Conservation (phyloP, 2,329 filamentous ascomycete genomes). For the Alternaria hordeiaustralica region DNA sequence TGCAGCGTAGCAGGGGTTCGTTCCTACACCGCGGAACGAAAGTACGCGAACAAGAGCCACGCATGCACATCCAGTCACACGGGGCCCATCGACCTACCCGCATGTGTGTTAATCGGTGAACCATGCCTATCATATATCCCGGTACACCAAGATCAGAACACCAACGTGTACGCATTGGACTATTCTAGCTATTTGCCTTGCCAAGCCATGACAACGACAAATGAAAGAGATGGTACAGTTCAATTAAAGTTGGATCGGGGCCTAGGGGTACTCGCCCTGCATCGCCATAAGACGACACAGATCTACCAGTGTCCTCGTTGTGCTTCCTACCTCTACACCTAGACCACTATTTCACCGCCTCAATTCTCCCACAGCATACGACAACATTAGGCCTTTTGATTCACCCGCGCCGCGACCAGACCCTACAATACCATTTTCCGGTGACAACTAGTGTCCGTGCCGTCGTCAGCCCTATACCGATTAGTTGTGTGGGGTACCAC, state of each 20-base stretch:
- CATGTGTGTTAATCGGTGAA: conserved; percentile 7
- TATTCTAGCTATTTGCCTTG: conserved; percentile 19
- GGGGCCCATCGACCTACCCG: conserved; percentile 1
- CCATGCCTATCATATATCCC: conserved; percentile 4
- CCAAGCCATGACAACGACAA: conserved; percentile 6
- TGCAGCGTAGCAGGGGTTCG: conserved; percentile 10
- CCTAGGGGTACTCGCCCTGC: conserved; percentile 10
- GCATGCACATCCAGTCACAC: conserved; percentile 15
- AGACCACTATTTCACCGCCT: conserved; percentile 18
- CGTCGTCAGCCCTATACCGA: conserved; percentile 31
- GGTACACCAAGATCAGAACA: conserved; percentile 4
- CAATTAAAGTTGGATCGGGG: conserved; percentile 8
- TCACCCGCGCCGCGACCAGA: conserved; percentile 14
- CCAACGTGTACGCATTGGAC: conserved; percentile 3
- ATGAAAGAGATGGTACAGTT: conserved; percentile 11
- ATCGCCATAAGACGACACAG: conserved; percentile 21
- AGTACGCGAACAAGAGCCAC: conserved; percentile 10
- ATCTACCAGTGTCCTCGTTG: conserved; percentile 16
- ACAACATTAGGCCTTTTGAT: conserved; percentile 4
- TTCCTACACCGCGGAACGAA: conserved; percentile 1
- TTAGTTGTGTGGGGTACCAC: conserved; percentile 20
- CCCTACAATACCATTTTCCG: not conserved
- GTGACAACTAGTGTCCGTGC: not conserved
- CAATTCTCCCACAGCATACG: conserved; percentile 9
- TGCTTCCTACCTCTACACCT: conserved; percentile 5